These are phyloP conservation scores for Barnettozyma botsteinii DNA, from an alignment of 805 yeast species.

Conservation along the genomic window DNA sequence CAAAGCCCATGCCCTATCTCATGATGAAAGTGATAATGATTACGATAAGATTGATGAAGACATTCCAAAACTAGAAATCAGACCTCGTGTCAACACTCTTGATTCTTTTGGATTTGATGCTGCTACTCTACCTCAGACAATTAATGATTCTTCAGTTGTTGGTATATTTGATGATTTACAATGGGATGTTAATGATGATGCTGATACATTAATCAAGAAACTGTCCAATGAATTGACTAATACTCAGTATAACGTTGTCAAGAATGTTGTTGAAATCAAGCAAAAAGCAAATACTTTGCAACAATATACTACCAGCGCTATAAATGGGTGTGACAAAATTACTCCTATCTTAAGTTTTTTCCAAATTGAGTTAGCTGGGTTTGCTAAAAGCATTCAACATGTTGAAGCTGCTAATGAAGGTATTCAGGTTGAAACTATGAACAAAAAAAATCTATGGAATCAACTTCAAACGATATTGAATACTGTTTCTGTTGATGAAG, in stretches of 20 bases:
- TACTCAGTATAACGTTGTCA: conserved; percentile 58
- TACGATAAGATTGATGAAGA: conserved; percentile 16
- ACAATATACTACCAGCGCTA: conserved; percentile 37
- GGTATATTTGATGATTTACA: conserved; percentile 73
- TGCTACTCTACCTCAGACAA: conserved; percentile 14
- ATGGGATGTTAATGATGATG: conserved; percentile 68
- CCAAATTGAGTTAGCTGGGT: conserved; percentile 54
- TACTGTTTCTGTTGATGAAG: conserved; percentile 61
- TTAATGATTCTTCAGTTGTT: conserved; percentile 33
- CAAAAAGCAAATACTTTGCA: conserved; percentile 38
- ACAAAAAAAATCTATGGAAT: conserved; percentile 67
- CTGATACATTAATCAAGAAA: conserved; percentile 50
- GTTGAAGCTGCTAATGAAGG: conserved; percentile 78
- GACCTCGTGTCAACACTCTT: conserved; percentile 23
- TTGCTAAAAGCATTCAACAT: conserved; percentile 61
- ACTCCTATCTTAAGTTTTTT: conserved; percentile 50
- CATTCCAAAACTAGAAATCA: conserved; percentile 8
- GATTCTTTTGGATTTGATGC: conserved; percentile 28
- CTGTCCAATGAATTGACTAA: conserved; percentile 53
- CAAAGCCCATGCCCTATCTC: conserved; percentile 10
- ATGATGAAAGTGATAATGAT: conserved; percentile 18
- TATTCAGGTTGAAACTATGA: conserved; percentile 74
- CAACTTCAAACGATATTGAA: conserved; percentile 64
- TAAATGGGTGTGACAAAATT: conserved; percentile 48
- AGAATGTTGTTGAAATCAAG: conserved; percentile 46